Evolutionary conservation across 306 rosid species (phyloP), one percentile per base, ranked within the genome.

Genomic region (Casuarina equisetifolia): DNA sequence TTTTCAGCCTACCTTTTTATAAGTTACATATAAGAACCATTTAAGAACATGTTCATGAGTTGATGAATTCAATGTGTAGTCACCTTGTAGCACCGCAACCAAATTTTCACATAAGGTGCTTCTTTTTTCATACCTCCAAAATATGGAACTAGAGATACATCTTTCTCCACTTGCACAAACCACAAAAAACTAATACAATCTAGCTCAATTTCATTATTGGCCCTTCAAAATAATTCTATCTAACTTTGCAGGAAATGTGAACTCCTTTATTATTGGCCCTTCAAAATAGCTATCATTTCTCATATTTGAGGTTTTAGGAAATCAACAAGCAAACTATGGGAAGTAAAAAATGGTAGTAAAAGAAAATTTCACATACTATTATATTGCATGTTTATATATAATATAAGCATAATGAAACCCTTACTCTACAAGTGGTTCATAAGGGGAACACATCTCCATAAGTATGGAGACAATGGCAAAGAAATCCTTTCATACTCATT

Each of bases 31-130:
- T 36, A 63, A 45, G 46, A 63, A 38, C n/a, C 19, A 17, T 17
- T 66, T 42, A 80, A 64, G 61, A 70, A 35, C 2, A 32, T 0
- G 7, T 12, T 42, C 54, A 43, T 6, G 3, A 4, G n/a, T 19
- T 6, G 36, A 40, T 46, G 9, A 42, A 43, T 4, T 49, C 35
- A 62, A 78, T 38, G 2, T 4, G 69, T 52, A 39, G 6, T 77
- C 85, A 91, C 98, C 83, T 87, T 84, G 88, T 78, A 89, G 50
- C 89, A 80, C 78, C 92, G 98, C 85, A 92, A 70, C 97, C 98
- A 94, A 75, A 94, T 94, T 80, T 90, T 91, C 80, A 94, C 98
- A 84, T 94, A 97, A 59, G 90, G 88, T 36, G 93, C 93, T 20
- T 96, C 96, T 79, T 92, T 97, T 0, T 39, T 53, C 44, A 91